Evolutionary conservation across 73 alveolate genomes (phyloP).

Genomic region (Breviolum minutum): DNA sequence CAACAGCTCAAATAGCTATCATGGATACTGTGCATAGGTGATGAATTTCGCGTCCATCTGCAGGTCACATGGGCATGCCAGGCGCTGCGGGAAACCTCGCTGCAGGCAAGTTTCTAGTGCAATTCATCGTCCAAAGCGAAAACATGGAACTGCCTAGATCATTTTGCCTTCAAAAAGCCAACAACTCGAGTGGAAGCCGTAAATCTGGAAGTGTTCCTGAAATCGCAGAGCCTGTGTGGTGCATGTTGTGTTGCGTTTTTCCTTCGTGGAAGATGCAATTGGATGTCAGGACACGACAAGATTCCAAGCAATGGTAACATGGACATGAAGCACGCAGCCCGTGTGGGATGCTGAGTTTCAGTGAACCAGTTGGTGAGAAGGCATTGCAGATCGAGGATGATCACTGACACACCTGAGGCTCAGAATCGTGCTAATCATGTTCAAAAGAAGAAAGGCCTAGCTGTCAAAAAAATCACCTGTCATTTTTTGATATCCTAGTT

Average conservation of each 20-base stretch:
- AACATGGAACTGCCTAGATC: not conserved
- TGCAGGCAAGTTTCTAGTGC: not conserved
- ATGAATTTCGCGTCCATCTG: not conserved
- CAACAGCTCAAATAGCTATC: not conserved
- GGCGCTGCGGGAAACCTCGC: not conserved
- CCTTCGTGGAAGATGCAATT: not conserved
- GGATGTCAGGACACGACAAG: slow-evolving; percentile 7
- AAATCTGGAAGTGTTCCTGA: no score
- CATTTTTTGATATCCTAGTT: no score
- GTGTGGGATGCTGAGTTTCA: not conserved
- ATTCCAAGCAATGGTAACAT: slow-evolving; percentile 28
- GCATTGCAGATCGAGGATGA: not conserved
- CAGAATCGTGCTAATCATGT: slow-evolving; percentile 58
- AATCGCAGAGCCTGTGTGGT: not conserved
- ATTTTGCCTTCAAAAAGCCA: no score
- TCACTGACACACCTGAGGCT: not conserved
- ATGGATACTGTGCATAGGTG: not conserved
- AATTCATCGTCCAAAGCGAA: no score
- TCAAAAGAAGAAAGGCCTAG: slow-evolving; percentile 43
- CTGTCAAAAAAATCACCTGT: no score
- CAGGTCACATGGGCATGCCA: slow-evolving; percentile 51
- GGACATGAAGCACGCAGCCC: slow-evolving; percentile 61
- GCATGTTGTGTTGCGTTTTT: not conserved
- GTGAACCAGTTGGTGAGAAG: not conserved
- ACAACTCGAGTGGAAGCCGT: no score